Percentiles rank a stretch among this genome's conserved stretches.
These are phyloP conservation scores for Clarireedia hainanense DNA, from an alignment of 2,329 filamentous ascomycete species.

Conservation along the genomic window DNA sequence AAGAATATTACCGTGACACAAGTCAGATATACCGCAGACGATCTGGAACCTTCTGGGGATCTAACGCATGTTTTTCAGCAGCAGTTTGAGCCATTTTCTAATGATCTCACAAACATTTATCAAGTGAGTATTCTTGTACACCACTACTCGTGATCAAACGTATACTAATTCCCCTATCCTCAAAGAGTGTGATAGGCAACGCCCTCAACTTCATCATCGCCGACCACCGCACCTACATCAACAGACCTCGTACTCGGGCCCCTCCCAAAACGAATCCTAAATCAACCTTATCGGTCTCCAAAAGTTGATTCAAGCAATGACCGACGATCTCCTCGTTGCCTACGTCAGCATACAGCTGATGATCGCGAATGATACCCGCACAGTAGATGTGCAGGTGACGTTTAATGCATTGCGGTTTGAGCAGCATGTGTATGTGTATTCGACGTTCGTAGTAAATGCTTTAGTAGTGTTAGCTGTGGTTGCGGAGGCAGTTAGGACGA, in stretches of 20 bases:
- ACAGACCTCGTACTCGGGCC: neutral
- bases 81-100: constrained; percentile 14
- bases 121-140: neutral
- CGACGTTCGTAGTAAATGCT: neutral
- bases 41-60: constrained; percentile 7
- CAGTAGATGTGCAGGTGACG: neutral
- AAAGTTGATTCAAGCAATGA: constrained; percentile 9
- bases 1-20: constrained; percentile 3
- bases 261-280: neutral
- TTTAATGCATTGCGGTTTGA: constrained; percentile 3
- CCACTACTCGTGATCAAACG: no score
- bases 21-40: neutral
- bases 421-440: constrained; percentile 1
- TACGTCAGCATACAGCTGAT: constrained; percentile 31
- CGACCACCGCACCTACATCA: neutral
- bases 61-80: constrained; percentile 8
- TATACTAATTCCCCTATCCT: neutral
- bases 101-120: constrained; percentile 22
- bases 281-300: neutral
- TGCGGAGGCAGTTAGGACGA: neutral
- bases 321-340: constrained; percentile 22
- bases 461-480: neutral
- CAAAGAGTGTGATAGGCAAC: constrained; percentile 1
- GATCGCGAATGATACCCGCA: constrained; percentile 20
- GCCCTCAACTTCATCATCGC: constrained; percentile 10